Evolutionary conservation across 805 yeast species (phyloP), one percentile per base, ranked within the genome.

Genomic region (Candida multigemmis): DNA sequence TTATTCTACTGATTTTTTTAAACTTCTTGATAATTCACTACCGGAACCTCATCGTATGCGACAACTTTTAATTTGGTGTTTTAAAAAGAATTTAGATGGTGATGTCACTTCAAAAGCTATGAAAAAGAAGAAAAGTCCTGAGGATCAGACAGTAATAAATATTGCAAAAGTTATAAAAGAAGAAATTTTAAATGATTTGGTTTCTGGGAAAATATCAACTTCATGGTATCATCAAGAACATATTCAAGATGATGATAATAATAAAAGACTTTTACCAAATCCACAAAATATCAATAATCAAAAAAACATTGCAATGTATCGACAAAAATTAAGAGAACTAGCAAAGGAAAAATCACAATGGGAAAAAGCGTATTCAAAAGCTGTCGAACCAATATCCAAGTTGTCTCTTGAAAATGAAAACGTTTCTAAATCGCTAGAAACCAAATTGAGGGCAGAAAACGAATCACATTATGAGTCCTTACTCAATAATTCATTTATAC

Each of bases 21-120:
- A 77, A 41, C 75, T 74, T 40, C 48, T 81, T 17, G 81, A 79
- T 36, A 47, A 58, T 4, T 65, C 68, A 19, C 39, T 77, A 21
- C 82, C 89, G 1, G 87, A 75, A 26, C 85, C 87, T 2, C 79
- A 76, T 38, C 63, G 74, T 35, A 74, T 82, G 78, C 61, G 78
- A 35, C 85, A 78, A 41, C 46, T 82, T 15, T 44, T 81, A 24
- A 57, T 71, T 3, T 80, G 89, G 91, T 72, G 82, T 36, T 61
- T 73, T 17, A 70, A 69, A 33, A 61, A 77, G 38, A 59, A 62
- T 19, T 36, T 68, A 22, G 56, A 52, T 20, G 44, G 50, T 23
- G 57, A 50, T 26, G n/a, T n/a, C n/a, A n/a, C n/a, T n/a, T 47
- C 37, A 21, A 40, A 36, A 33, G 25, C 20, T 8, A 16, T 18